Conservation (phyloP, 1,139 yeast genomes). For the Kodamaea suecica region DNA sequence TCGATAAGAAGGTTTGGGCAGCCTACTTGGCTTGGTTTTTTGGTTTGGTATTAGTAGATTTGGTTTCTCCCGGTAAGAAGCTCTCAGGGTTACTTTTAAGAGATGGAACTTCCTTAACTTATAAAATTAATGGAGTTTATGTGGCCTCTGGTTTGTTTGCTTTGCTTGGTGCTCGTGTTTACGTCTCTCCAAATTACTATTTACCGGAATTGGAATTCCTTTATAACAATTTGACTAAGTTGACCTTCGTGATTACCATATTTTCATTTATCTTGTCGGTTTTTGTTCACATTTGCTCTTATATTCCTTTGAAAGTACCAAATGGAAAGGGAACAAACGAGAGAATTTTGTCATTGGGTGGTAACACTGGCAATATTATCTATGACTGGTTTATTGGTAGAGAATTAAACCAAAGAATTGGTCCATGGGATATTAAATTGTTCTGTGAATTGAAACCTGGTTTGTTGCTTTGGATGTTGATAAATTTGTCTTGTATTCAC, state of each 20-base stretch:
- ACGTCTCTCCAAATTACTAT: conserved; percentile 43
- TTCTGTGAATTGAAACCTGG: conserved; percentile 97
- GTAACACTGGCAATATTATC: conserved; percentile 71
- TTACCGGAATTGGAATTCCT: conserved; percentile 80
- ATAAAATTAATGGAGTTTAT: conserved; percentile 78
- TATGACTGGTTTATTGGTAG: conserved; percentile 98
- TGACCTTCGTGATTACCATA: conserved; percentile 59
- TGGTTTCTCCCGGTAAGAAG: conserved; percentile 67
- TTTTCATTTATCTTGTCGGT: conserved; percentile 64
- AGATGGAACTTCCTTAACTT: conserved; percentile 67
- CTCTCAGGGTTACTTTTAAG: conserved; percentile 68
- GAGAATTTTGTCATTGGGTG: conserved; percentile 77
- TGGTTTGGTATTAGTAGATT: conserved; percentile 59
- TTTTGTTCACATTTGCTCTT: conserved; percentile 67
- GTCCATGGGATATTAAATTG: conserved; percentile 80
- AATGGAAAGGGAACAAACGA: conserved; percentile 61
- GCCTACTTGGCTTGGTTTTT: conserved; percentile 77
- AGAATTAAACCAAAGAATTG: conserved; percentile 88
- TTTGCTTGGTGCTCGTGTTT: conserved; percentile 50
- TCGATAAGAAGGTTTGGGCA: conserved; percentile 51
- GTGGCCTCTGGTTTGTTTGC: conserved; percentile 49
- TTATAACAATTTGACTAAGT: conserved; percentile 63
- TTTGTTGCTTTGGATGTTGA: conserved; percentile 76
- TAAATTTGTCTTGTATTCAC: conserved; percentile 77
- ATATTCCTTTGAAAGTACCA: conserved; percentile 48